Conservation (phyloP, 2,329 filamentous ascomycete species). For the Plectosphaerella cucumerina region DNA sequence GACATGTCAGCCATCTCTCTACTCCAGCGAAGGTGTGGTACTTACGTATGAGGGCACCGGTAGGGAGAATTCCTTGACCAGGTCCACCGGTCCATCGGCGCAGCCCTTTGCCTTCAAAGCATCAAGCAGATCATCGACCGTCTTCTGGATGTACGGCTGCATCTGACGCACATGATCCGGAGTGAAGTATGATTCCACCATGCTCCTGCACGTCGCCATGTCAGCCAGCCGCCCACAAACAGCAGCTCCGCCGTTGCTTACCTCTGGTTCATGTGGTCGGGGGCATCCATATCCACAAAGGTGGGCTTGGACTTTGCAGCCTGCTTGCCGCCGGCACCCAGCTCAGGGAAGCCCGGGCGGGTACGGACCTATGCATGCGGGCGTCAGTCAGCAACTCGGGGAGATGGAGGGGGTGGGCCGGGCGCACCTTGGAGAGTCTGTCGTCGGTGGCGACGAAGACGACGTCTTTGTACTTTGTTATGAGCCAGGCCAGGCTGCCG, state of each 20-base stretch:
- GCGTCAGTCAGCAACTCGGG: neutral
- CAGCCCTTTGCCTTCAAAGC: conserved; percentile 30
- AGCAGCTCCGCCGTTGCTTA: conserved; percentile 6
- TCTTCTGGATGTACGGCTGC: conserved; percentile 41
- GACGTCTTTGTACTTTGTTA: too few relatives aligned
- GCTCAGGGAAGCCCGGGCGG: conserved; percentile 41
- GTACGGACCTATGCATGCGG: conserved; percentile 25
- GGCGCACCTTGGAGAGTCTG: conserved; percentile 32
- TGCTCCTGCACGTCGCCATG: conserved; percentile 23
- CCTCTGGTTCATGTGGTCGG: conserved; percentile 41
- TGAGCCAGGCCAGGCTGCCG: conserved; percentile 40
- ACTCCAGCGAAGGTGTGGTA: neutral
- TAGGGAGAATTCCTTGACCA: conserved; percentile 41
- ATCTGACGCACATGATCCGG: conserved; percentile 30
- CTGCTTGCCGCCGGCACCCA: conserved; percentile 39
- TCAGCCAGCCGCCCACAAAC: neutral
- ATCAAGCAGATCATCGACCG: conserved; percentile 37
- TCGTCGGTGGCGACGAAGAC: neutral
- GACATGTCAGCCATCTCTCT: neutral
- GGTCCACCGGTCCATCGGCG: conserved; percentile 31
- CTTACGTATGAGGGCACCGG: conserved; percentile 42
- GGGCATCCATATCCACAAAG: conserved; percentile 47
- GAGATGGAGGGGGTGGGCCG: neutral
- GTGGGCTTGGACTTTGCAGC: conserved; percentile 45
- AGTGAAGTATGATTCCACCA: conserved; percentile 41